A percentile compares a stretch with the other conserved stretches of the same genome.
These are phyloP conservation scores for Dalbergia cultrata DNA, from an alignment of 306 rosid species.

Conservation along the genomic window DNA sequence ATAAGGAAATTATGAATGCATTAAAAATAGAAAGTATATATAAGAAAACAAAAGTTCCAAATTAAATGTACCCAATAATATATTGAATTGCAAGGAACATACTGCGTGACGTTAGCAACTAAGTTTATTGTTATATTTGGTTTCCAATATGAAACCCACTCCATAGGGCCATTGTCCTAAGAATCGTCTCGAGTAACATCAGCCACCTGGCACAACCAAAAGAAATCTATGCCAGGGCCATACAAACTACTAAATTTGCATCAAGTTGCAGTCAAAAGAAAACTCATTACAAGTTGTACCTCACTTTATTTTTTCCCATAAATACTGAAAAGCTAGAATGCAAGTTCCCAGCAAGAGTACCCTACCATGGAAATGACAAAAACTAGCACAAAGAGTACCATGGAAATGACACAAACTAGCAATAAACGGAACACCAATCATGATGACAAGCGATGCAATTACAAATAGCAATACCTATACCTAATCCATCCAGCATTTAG, in stretches of 20 bases:
- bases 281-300: constrained; percentile 44
- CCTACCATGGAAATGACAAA: constrained; percentile 45
- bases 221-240: constrained; percentile 43
- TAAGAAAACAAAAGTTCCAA: background rate
- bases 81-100: constrained; percentile 43
- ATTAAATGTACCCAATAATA: background rate
- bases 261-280: too few relatives aligned
- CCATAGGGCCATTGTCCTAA: constrained; percentile 71
- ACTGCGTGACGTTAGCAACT: constrained; percentile 92
- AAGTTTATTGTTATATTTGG: constrained; percentile 92
- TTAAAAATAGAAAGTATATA: background rate
- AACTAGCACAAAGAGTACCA: constrained; percentile 37
- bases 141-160: constrained; percentile 88
- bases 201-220: constrained; percentile 62
- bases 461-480: too few relatives aligned
- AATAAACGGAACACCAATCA: background rate
- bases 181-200: constrained; percentile 70
- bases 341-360: constrained; percentile 45
- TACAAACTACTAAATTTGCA: too few relatives aligned
- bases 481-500: too few relatives aligned
- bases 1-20: background rate
- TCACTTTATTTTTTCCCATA: constrained; percentile 42
- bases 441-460: constrained; percentile 17
- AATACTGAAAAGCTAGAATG: constrained; percentile 47
- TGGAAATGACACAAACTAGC: constrained; percentile 23